Evolutionary conservation across 192 early-diverging fungal genomes (phyloP), one percentile per base, ranked within the genome.

Genomic region (Coemansia sp.): DNA sequence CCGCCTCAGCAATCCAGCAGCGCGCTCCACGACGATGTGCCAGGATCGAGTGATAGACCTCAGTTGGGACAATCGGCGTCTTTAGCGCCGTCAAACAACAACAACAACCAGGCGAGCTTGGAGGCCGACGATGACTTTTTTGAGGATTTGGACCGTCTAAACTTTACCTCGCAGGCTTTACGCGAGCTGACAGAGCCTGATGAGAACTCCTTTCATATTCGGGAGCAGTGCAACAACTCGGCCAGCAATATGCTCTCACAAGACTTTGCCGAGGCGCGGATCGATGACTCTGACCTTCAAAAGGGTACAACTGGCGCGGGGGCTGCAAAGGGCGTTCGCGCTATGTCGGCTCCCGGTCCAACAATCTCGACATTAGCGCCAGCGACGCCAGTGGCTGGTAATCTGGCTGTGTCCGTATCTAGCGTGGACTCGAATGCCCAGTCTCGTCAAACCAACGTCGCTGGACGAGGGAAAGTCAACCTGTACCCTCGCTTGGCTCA

Each of bases 111-210:
- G 33, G 26, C 33, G 6, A 59, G 56, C 18, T n/a, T 66, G 31
- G 65, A 56, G 41, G 36, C 56, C 31, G 65, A 65, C n/a, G 62
- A 71, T 18, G 63, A 64, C 25, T 48, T 61, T 28, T 79, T 64
- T 61, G 68, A 70, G 25, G 68, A 65, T 26, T 52, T 79, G 31
- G 64, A 79, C 23, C 43, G 70, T 33, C 42, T 77, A 5, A 65
- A 72, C 41, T 64, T 83, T 25, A 69, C 77, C 21, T 75, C 76
- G 61, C 76, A 78, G 28, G 73, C 66, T 12, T 78, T 83, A 64
- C 65, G 61, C 33, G 72, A 83, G 72, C 53, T 83, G 20, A 59
- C 61, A 6, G 71, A 78, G 16, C 58, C 69, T 12, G 81, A 83
- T 36, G 80, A 83, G 58, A 50, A 62, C 33, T 73, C 75, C n/a